Conservation (phyloP, 148 eudicot species). For the Chenopodium suecicum region DNA sequence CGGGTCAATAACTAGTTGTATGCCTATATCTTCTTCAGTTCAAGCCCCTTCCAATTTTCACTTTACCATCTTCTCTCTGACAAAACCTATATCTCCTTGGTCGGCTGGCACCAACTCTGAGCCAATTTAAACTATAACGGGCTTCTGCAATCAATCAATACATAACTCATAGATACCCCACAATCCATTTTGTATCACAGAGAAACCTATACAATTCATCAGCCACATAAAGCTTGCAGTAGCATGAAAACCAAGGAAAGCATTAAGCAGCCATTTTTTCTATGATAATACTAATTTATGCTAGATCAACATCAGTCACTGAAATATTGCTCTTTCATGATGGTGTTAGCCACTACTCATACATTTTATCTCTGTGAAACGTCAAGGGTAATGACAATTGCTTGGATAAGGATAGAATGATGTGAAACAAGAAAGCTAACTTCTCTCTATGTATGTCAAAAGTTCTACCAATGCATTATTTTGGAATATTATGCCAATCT, state of each 20-base stretch:
- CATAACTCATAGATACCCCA: too few species aligned
- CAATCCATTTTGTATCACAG: too few species aligned
- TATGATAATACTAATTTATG: not conserved
- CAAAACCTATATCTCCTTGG: not conserved
- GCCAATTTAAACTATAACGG: not conserved
- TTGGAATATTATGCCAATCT: not conserved
- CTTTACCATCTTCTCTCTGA: not conserved
- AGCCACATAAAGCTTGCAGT: too few species aligned
- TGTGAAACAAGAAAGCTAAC: not conserved
- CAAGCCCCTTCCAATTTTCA: not conserved
- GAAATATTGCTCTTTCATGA: not conserved
- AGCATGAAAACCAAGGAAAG: not conserved
- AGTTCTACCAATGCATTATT: not conserved
- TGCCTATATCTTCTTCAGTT: too few species aligned
- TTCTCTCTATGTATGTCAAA: not conserved
- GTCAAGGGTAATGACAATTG: not conserved
- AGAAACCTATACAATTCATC: too few species aligned
- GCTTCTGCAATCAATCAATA: not conserved
- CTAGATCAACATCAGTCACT: not conserved
- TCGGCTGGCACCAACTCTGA: not conserved
- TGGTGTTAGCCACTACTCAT: not conserved
- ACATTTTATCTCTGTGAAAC: not conserved
- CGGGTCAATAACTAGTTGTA: too few species aligned
- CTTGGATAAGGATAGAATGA: too few species aligned
- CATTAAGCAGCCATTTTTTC: not conserved